A percentile compares a stretch with the other conserved stretches of the same genome.
These are phyloP conservation scores for Pseudogymnoascus verrucosus DNA, from an alignment of 2,329 filamentous ascomycete genomes.

Conservation along the genomic window DNA sequence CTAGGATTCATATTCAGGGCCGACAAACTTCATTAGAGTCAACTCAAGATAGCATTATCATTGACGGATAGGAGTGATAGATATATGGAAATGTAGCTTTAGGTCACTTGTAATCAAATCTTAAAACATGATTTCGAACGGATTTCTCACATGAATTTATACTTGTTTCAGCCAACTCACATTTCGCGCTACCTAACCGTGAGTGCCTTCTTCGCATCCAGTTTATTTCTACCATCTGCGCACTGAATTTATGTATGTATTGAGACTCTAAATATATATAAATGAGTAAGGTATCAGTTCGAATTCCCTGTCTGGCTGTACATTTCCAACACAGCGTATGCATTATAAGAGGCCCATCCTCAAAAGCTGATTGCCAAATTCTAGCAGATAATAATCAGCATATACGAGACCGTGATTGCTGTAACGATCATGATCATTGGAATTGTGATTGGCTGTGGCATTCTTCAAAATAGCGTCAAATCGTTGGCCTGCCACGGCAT, in stretches of 20 bases:
- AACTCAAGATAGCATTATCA: not conserved
- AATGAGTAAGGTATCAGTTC: not conserved
- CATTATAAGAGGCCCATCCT: slow-evolving; percentile 25
- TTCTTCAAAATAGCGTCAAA: slow-evolving; percentile 30
- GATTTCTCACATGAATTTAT: not conserved
- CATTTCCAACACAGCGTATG: not conserved
- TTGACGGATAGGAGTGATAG: not conserved
- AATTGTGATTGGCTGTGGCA: slow-evolving; percentile 31
- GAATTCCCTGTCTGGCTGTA: not conserved
- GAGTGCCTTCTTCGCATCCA: not conserved
- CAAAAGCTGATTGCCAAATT: slow-evolving; percentile 41
- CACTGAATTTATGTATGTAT: not conserved
- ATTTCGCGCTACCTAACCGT: not conserved
- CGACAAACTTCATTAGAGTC: not conserved
- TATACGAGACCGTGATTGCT: slow-evolving; percentile 38
- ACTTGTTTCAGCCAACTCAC: not conserved
- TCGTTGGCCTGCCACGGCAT: slow-evolving; percentile 1
- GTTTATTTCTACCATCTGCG: not conserved
- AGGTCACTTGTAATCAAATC: not conserved
- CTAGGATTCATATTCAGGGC: not conserved
- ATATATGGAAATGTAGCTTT: not conserved
- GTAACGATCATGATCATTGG: slow-evolving; percentile 23
- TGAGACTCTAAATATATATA: not conserved
- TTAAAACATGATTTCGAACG: not conserved
- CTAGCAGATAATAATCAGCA: slow-evolving; percentile 41